Base-by-base conservation (phyloP, 225 moss, liverwort and hornwort genomes). In the Anthoceros angustus region DNA sequence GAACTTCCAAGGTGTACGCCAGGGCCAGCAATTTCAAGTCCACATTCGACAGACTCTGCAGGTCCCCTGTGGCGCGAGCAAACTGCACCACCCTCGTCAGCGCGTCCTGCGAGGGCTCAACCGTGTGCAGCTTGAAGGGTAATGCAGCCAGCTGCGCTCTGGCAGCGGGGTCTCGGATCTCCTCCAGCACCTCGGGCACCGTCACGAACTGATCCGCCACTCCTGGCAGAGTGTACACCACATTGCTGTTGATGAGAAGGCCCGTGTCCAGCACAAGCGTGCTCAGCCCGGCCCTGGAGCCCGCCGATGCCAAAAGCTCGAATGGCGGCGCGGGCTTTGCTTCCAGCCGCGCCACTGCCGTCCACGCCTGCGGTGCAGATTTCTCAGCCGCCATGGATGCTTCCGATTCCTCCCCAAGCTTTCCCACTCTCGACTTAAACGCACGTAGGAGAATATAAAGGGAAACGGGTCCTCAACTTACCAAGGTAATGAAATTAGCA, bases 1-100 rank as follows among this genome's bases (percentile, higher is more conserved):
- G 75, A 14, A 86, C 75, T 74, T 98, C 98, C 50, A 98, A 55
- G 60, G 82, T 87, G 66, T 86, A 89, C 42, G 84, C 45, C 12
- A 98, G 77, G 26, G 98, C 89, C 12, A 92, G 79, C 6, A 98
- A 78, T 75, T 92, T 98, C 84, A 87, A 62, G 63, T 98, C 98
- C 70, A 92, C 89, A 64, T 77, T 77, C 63, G 98, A 98, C 3
- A 98, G 73, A 39, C 86, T 79, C 42, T 87, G 92, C 64, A 98
- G 72, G 71, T 98, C 98, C 24, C 98, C 92, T 9, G 98, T 98
- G 25, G 87, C 84, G 65, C 87, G 89, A 41, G 98, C 77, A 69
- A 98, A 98, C 74, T 84, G 87, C 41, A 78, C 67, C 63, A 87
- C 98, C 68, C 79, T 95, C 24, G 80, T 79, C 7, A 92, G 62